A percentile compares a stretch with the other conserved stretches of the same genome.
Evolutionary conservation across 2,329 filamentous ascomycete species (phyloP).

Genomic region (Fusarium armeniacum): DNA sequence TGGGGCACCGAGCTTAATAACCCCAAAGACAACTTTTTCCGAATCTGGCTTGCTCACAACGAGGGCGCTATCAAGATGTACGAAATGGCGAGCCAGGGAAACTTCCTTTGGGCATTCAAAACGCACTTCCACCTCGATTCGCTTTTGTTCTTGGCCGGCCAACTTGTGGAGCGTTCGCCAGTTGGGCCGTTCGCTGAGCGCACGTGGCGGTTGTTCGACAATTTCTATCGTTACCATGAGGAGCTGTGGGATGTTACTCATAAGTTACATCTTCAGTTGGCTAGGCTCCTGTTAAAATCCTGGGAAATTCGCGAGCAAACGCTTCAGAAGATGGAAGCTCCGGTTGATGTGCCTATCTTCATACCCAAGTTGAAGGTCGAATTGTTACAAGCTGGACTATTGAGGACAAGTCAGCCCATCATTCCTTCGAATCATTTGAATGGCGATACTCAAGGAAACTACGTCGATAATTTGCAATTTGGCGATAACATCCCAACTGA

Average conservation of each 20-base stretch:
- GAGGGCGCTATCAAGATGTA: background rate
- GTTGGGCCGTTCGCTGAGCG: constrained; percentile 11
- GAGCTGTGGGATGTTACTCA: constrained; percentile 15
- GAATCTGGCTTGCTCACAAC: constrained; percentile 19
- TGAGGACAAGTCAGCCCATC: background rate
- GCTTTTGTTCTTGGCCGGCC: constrained; percentile 6
- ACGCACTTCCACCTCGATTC: constrained; percentile 8
- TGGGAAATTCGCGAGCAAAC: constrained; percentile 4
- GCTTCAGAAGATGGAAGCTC: background rate
- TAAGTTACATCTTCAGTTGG: background rate
- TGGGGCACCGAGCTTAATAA: constrained; percentile 16
- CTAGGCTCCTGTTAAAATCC: constrained; percentile 3
- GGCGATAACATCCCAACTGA: background rate
- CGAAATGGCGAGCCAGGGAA: background rate
- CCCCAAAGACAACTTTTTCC: constrained; percentile 13
- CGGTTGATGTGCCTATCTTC: background rate
- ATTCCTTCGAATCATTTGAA: background rate
- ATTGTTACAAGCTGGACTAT: background rate
- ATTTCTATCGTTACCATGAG: constrained; percentile 9
- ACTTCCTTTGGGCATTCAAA: constrained; percentile 4
- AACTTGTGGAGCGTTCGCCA: background rate
- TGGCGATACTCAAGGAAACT: rapidly evolving
- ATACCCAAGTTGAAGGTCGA: constrained; percentile 1
- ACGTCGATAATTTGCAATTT: background rate
- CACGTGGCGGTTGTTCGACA: constrained; percentile 8